These are phyloP conservation scores for Leccinum truebloodii DNA, from an alignment of 768 basidiomycete genomes.

Conservation along the genomic window DNA sequence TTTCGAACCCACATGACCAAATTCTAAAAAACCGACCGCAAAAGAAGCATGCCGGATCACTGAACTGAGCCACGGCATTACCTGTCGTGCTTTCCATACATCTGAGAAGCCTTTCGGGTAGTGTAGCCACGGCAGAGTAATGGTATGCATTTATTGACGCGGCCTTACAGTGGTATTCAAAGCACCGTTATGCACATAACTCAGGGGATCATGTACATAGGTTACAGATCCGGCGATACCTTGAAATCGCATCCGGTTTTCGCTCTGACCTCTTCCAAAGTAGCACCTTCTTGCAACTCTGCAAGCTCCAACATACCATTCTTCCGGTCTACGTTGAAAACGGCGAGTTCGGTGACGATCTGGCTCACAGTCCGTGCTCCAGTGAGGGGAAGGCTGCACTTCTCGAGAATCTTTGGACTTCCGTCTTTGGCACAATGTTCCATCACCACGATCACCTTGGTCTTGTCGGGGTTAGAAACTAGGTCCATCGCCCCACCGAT, in stretches of 20 bases:
- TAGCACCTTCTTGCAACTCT: constrained; percentile 84
- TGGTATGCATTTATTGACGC: background rate
- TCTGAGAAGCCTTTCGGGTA: too few species aligned
- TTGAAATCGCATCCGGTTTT: constrained; percentile 89
- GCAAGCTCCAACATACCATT: constrained; percentile 71
- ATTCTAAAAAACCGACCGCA: too few species aligned
- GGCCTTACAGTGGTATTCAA: constrained; percentile 8
- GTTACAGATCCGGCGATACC: constrained; percentile 50
- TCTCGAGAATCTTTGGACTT: constrained; percentile 80
- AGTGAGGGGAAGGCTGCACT: constrained; percentile 84
- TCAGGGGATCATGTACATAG: constrained; percentile 35
- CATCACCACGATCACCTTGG: constrained; percentile 87
- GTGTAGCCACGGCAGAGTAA: background rate
- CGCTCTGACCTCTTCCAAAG: constrained; percentile 77
- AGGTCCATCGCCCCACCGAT: constrained; percentile 98
- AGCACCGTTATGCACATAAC: constrained; percentile 2
- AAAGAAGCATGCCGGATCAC: too few species aligned
- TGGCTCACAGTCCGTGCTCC: constrained; percentile 86
- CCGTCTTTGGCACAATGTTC: constrained; percentile 92
- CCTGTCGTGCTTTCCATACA: too few species aligned
- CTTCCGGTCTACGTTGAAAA: constrained; percentile 83
- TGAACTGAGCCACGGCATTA: too few species aligned
- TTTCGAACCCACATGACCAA: too few species aligned
- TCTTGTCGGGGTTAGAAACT: constrained; percentile 94
- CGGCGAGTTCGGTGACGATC: constrained; percentile 91